Percentiles rank a stretch among this genome's conserved stretches.
Conservation (phyloP, 2,329 filamentous ascomycete genomes). For the Penicillium sp. region DNA sequence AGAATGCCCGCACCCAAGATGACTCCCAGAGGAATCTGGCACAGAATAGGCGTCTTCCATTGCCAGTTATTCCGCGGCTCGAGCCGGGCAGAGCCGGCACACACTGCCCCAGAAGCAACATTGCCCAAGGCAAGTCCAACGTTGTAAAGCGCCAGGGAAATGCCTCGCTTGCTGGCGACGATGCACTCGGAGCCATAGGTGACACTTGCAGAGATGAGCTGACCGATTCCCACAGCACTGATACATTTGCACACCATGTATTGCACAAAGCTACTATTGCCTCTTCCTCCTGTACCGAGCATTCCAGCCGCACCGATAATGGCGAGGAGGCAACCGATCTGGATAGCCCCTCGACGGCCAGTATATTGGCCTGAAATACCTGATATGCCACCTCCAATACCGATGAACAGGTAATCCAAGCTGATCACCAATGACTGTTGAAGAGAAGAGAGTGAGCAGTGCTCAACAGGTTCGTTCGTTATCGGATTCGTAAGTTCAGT, state of each 20-base stretch:
- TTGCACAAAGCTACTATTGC: conserved; percentile 17
- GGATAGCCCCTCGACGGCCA: conserved; percentile 22
- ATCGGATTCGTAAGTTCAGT: conserved; percentile 11
- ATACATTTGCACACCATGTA: conserved; percentile 28
- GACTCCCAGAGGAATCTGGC: conserved; percentile 27
- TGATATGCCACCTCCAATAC: conserved; percentile 21
- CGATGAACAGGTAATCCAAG: conserved; percentile 26
- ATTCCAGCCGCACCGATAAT: conserved; percentile 26
- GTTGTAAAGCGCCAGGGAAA: conserved; percentile 23
- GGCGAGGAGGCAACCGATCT: conserved; percentile 21
- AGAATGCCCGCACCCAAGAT: conserved; percentile 23
- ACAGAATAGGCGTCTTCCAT: conserved; percentile 30
- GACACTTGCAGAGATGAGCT: conserved; percentile 15
- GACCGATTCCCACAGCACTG: conserved; percentile 22
- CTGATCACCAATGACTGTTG: conserved; percentile 29
- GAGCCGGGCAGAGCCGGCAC: conserved; percentile 23
- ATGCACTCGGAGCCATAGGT: conserved; percentile 26
- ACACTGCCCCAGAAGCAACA: conserved; percentile 25
- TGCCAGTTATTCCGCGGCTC: conserved; percentile 24
- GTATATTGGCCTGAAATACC: conserved; percentile 17
- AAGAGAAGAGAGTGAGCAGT: conserved; percentile 21
- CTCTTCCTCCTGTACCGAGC: conserved; percentile 20
- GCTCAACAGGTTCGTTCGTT: conserved; percentile 6
- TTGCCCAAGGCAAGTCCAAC: conserved; percentile 26
- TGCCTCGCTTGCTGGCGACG: conserved; percentile 20